Evolutionary conservation across 768 basidiomycete species (phyloP), one percentile per base, ranked within the genome.

Genomic region (Boletus sp.): DNA sequence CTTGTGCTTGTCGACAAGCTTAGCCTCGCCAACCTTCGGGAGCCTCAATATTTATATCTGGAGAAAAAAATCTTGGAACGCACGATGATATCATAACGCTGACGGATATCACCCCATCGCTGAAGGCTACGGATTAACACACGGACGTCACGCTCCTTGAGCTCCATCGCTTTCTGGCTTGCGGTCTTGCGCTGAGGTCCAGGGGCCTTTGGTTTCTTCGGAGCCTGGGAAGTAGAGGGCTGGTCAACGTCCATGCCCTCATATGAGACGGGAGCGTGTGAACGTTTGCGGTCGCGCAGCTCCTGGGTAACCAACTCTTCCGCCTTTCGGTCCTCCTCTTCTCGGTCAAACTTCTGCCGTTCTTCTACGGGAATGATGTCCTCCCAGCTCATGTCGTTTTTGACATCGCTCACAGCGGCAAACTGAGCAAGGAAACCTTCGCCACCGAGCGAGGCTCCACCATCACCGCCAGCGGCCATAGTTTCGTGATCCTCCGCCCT

Each of bases 381-480:
- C 69, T 99, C 97, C 97, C 97, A 99, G 67, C 74, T 93, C 85
- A 96, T 94, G 75, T 98, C 96, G 69, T 94, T 93, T 82, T 98
- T 98, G 69, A 99, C 87, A 71, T 99, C 97, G 73, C 94, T 97
- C 63, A 98, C 92, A 49, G 87, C 88, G 20, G 96, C 95, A 70
- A 98, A 96, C 61, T 92, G 89, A 28, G 94, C 87, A 52, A 99
- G 81, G 84, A 99, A 99, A 56, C 89, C 86, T 77, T 98, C 94
- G 48, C 97, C 97, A 72, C 97, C 97, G n/a, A 97, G 83, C 4
- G 97, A 98, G 12, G 94, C 84, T 46, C 92, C 92, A 55, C 89
- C 90, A 52, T 92, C 92, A 47, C 86, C 88, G 45, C 80, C 84
- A 35, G 86, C 85, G 9, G 86, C 85, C 64, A 94, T 81, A 1